Conservation (phyloP, 225 moss, liverwort and hornwort species). For the Antitrichia curtipendula region DNA sequence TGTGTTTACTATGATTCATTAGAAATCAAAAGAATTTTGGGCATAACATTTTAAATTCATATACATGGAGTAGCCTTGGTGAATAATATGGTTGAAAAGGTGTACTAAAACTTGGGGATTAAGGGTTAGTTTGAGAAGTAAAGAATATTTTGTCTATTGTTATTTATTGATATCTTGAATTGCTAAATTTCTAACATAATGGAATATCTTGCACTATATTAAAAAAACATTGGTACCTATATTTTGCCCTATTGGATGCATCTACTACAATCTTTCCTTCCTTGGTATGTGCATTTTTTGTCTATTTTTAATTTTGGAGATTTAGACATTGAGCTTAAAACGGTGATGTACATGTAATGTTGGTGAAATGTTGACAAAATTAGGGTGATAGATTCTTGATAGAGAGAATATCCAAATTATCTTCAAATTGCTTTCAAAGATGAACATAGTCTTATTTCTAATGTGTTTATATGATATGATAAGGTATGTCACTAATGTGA, state of each 20-base stretch:
- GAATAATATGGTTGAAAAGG: background rate
- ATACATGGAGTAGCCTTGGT: background rate
- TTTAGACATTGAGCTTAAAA: background rate
- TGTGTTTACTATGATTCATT: background rate
- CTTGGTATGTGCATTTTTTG: background rate
- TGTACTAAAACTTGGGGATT: background rate
- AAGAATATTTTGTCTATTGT: background rate
- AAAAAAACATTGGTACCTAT: no score
- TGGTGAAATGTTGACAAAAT: accelerated
- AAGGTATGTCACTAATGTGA: no score
- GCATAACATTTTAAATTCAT: background rate
- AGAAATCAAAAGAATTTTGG: background rate
- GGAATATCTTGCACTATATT: background rate
- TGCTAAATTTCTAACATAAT: background rate
- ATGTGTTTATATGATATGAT: background rate
- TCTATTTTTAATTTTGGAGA: background rate
- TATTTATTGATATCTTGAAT: background rate
- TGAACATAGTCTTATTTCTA: background rate
- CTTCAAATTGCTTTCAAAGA: background rate
- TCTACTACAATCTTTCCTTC: no score
- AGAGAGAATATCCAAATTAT: background rate
- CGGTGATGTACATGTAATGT: background rate
- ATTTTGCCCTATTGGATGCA: background rate
- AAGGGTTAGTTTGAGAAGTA: background rate
- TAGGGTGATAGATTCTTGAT: background rate